Evolutionary conservation across 2,329 filamentous ascomycete species (phyloP), one percentile per base, ranked within the genome.

Genomic region (Cadophora luteo-olivacea): DNA sequence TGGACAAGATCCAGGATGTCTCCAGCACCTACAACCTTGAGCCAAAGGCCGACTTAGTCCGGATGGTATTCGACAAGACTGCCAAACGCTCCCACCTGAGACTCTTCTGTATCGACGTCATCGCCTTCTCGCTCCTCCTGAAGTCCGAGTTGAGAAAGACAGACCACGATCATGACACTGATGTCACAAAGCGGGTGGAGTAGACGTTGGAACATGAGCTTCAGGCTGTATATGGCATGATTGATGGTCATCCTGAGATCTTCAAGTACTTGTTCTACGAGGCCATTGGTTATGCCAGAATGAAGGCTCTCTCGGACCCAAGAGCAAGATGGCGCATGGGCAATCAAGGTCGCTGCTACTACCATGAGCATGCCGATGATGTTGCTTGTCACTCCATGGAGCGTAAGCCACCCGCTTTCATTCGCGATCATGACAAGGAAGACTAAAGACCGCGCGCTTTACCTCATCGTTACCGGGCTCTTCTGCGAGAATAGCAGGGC

Each of bases 1-100:
- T 68, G 54, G 66, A 64, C 29, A 38, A 64, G n/a, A 29, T 68
- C 7, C 66, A 68, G 32, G 66, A 64, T n/a, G 16, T 64, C 19
- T 36, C 55, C n/a, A 58, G 19, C 33, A 38, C 9, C 8, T 58
- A 58, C 55, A 41, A 38, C 32, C 55, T 58, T 33, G 55, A 58
- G 55, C 55, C 55, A 2, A 58, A n/a, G 3, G 7, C 33, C n/a
- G 32, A 32, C 3, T 38, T 58, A n/a, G 33, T 58, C 16, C 32
- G 22, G n/a, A 22, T 58, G 33, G 55, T 58, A 7, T 58, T 58
- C 32, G 55, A 36, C 19, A 9, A 41, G n/a, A 58, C 55, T 11
- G 19, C n/a, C 38, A 36, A 38, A 3, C 19, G 22, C 1, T 58
- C 55, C n/a, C 8, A 36, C 9, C 33, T 58, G 8, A 58, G 55